Evolutionary conservation across 352 stramenopile genomes (phyloP).

Genomic region (Phytophthora colocasiae): DNA sequence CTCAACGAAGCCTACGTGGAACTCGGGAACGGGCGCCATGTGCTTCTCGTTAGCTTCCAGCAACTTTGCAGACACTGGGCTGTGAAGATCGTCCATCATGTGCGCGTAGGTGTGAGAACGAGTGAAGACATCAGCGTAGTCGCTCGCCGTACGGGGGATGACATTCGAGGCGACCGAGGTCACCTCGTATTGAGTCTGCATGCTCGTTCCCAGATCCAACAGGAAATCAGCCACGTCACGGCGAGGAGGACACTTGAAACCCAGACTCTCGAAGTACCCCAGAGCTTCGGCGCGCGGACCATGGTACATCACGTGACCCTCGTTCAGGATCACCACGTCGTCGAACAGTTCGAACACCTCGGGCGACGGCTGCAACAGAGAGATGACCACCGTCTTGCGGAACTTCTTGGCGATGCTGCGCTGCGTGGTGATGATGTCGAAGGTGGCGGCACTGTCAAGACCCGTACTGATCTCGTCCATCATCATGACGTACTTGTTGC

Average conservation of each 20-base stretch:
- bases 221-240: conserved; percentile 93
- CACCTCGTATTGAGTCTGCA: conserved; percentile 47
- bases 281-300: conserved; percentile 63
- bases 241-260: conserved; percentile 58
- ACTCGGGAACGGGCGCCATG: conserved; percentile 3
- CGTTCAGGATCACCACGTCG: conserved; percentile 91
- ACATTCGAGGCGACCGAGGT: not conserved
- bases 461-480: conserved; percentile 86
- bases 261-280: conserved; percentile 84
- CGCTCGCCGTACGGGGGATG: conserved; percentile 26
- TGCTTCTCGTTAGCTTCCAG: conserved; percentile 5
- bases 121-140: conserved; percentile 36
- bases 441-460: conserved; percentile 70
- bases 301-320: conserved; percentile 91
- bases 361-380: conserved; percentile 90
- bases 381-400: conserved; percentile 68
- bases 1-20: conserved; percentile 1
- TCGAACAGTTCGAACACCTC: conserved; percentile 95
- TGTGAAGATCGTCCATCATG: conserved; percentile 24
- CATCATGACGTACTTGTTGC: conserved; percentile 80
- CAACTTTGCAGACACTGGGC: not conserved
- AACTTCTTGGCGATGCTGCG: conserved; percentile 58
- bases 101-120: conserved; percentile 21
- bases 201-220: conserved; percentile 58
- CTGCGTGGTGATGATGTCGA: conserved; percentile 67